These are phyloP conservation scores for Quercus gilva DNA, from an alignment of 306 rosid species.

Conservation along the genomic window DNA sequence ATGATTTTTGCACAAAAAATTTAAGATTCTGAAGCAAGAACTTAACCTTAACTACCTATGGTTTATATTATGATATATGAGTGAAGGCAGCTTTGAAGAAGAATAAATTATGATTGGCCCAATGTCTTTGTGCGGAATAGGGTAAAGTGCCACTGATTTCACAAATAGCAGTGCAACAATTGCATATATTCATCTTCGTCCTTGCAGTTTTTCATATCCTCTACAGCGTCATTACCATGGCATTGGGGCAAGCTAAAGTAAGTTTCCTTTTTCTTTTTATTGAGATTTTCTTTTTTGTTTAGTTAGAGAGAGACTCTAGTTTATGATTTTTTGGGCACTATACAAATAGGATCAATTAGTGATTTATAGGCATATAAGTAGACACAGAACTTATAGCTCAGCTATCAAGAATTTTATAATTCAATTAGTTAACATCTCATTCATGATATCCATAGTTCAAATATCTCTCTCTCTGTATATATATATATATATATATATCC, in stretches of 20 bases:
- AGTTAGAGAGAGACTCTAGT: too few species aligned
- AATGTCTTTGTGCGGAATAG: constrained; percentile 13
- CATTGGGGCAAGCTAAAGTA: constrained; percentile 55
- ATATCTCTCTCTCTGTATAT: too few species aligned
- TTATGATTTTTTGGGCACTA: too few species aligned
- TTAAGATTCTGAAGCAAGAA: constrained; percentile 18
- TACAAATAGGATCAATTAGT: too few species aligned
- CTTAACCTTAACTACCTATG: background rate
- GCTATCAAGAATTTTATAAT: too few species aligned
- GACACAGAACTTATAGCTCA: too few species aligned
- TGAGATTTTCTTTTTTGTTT: too few species aligned
- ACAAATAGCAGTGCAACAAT: constrained; percentile 48
- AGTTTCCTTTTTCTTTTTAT: background rate
- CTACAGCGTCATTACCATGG: constrained; percentile 54
- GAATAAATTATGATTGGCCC: background rate
- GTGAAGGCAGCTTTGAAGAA: background rate
- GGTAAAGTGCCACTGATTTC: constrained; percentile 55
- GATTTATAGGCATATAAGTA: too few species aligned
- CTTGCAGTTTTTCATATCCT: constrained; percentile 65
- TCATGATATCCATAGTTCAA: background rate
- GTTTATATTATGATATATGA: background rate
- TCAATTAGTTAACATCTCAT: fast-evolving
- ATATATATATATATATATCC: too few species aligned
- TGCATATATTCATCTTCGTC: constrained; percentile 66
- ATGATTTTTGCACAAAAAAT: constrained; percentile 33